These are phyloP conservation scores for Amylostereum areolatum DNA, from an alignment of 1,284 basidiomycete species.

Conservation along the genomic window DNA sequence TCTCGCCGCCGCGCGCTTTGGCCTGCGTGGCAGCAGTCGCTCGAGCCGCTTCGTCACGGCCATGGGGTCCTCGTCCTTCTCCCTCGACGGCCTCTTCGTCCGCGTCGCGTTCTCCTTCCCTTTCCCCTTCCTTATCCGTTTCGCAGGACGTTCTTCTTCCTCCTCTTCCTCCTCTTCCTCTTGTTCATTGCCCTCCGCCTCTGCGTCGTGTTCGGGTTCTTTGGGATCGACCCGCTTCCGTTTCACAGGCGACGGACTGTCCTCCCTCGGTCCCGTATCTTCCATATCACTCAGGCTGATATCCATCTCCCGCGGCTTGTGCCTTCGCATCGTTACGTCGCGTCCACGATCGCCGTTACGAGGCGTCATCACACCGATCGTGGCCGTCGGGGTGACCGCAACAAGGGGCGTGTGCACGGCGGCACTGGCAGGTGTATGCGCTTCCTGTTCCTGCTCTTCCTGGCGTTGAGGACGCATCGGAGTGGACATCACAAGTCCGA, in stretches of 20 bases:
- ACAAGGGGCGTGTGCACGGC: neutral
- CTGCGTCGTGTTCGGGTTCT: slow-evolving; percentile 6
- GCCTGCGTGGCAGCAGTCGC: slow-evolving; percentile 19
- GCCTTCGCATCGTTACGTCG: slow-evolving; percentile 12
- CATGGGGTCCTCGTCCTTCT: slow-evolving; percentile 18
- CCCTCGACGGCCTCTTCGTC: slow-evolving; percentile 2
- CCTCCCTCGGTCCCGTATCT: slow-evolving; percentile 4
- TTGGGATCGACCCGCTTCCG: slow-evolving; percentile 2
- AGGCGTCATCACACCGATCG: slow-evolving; percentile 8
- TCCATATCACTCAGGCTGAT: slow-evolving; percentile 4
- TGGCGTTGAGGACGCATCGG: neutral
- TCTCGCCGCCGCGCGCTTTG: slow-evolving; percentile 8
- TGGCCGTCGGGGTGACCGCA: slow-evolving; percentile 3
- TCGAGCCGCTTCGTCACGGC: slow-evolving; percentile 17
- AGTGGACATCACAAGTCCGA: neutral
- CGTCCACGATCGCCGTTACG: slow-evolving; percentile 3
- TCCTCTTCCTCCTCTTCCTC: slow-evolving; percentile 3
- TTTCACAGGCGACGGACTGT: slow-evolving; percentile 15
- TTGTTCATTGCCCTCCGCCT: slow-evolving; percentile 9
- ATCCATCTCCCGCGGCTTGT: slow-evolving; percentile 6
- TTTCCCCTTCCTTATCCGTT: slow-evolving; percentile 5
- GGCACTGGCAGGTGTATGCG: neutral
- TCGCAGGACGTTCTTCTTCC: slow-evolving; percentile 3
- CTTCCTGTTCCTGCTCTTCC: neutral
- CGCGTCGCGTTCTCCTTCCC: slow-evolving; percentile 11